A percentile compares a stretch with the other conserved stretches of the same genome.
Conservation (phyloP, 1,284 basidiomycete species). For the Porphyrellus sp. region DNA sequence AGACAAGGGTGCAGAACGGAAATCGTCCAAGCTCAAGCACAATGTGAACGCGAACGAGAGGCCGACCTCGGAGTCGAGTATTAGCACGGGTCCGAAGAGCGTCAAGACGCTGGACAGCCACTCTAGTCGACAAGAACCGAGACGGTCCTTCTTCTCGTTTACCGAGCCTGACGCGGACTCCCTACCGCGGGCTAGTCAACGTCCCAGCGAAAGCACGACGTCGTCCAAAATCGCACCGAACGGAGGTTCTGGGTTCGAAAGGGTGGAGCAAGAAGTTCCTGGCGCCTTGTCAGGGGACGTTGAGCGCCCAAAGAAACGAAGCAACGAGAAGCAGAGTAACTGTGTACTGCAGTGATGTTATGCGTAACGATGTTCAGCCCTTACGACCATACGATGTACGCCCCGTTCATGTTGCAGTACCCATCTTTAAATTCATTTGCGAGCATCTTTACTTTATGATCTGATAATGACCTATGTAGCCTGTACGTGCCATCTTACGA, state of each 20-base stretch:
- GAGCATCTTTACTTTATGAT: constrained; percentile 20
- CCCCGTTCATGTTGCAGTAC: background rate
- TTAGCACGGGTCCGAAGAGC: constrained; percentile 47
- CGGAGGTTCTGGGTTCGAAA: constrained; percentile 7
- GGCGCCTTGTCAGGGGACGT: constrained; percentile 36
- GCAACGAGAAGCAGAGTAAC: constrained; percentile 36
- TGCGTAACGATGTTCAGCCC: background rate
- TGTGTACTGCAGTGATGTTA: constrained; percentile 43
- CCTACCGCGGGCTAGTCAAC: constrained; percentile 11
- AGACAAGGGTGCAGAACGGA: constrained; percentile 33
- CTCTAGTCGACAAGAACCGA: constrained; percentile 35
- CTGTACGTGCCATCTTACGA: constrained; percentile 1
- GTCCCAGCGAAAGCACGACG: constrained; percentile 9
- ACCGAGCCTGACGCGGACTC: constrained; percentile 25
- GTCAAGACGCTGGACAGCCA: constrained; percentile 40
- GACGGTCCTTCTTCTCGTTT: constrained; percentile 31
- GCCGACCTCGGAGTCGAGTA: constrained; percentile 49
- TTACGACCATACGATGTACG: constrained; percentile 1
- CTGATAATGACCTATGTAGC: constrained; percentile 24
- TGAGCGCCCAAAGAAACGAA: constrained; percentile 41
- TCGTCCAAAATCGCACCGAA: constrained; percentile 15
- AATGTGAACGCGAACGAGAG: constrained; percentile 40
- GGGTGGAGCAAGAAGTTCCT: constrained; percentile 32
- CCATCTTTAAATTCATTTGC: background rate
- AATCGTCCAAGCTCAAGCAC: constrained; percentile 33